Evolutionary conservation across 768 basidiomycete genomes (phyloP), one percentile per base, ranked within the genome.

Genomic region (Collybia sordida): DNA sequence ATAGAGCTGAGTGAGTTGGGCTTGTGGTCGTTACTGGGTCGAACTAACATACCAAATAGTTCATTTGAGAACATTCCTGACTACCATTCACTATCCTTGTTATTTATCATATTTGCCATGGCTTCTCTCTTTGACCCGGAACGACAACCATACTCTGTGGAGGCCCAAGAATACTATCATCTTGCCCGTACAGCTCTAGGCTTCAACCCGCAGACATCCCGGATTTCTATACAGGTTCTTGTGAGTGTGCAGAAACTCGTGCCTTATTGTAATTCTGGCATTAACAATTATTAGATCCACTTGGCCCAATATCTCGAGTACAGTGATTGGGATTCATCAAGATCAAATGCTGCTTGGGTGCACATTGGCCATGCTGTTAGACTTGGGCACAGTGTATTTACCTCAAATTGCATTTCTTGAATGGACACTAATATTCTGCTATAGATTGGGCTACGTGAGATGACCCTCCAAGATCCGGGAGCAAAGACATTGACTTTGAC

Each of bases 81-180:
- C n/a, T 66, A 76, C n/a, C 82, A 88, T 50, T 65, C 76, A 1
- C 67, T 88, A 14, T 73, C 86, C 0, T 72, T 90, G 22, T 71
- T 90, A 17, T 87, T 84, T 60, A 75, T 78, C 37, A 63, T 89
- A 11, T 82, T 91, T 53, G 80, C 86, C 4, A 72, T 90, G 21
- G 87, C 79, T 0, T 67, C 75, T 0, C 69, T 88, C n/a, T 82
- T 87, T 54, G 84, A 87, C 58, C 71, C 74, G 4, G 59, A 67
- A 42, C 61, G 64, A 6, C 73, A 74, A 1, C 69, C 81, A 34
- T 79, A 77, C 56, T 71, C 77, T 5, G 59, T 75, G 12, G 77
- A 82, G 47, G 78, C 86, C 6, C 72, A 81, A 34, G 82, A 85
- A 44, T 90, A 82, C 58, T 83, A 82, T 55, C 67, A 81, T 42